These are phyloP conservation scores for Ensete glaucum DNA, from an alignment of 176 grass and related monocot genomes.

Conservation along the genomic window DNA sequence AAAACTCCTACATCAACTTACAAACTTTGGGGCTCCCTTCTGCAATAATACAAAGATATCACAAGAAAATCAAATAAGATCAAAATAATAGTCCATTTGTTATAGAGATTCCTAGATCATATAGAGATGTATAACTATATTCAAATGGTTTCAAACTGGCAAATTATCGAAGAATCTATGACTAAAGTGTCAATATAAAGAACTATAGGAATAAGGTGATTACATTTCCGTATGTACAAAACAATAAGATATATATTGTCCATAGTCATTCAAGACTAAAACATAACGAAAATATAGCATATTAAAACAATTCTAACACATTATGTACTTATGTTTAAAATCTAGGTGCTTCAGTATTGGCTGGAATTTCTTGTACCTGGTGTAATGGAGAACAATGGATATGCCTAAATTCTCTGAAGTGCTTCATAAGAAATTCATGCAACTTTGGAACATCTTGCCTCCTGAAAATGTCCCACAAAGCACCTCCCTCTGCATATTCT, in stretches of 20 bases:
- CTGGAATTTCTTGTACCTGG: background rate
- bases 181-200: background rate
- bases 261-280: background rate
- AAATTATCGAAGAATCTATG: background rate
- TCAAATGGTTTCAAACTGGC: background rate
- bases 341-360: background rate
- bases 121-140: background rate
- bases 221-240: background rate
- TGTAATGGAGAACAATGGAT: constrained; percentile 9
- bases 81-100: background rate
- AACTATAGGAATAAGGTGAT: background rate
- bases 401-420: constrained; percentile 15
- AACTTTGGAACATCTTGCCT: constrained; percentile 19
- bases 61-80: background rate
- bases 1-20: background rate
- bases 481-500: constrained; percentile 16
- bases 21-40: background rate
- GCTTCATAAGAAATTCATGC: constrained; percentile 14
- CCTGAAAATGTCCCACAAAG: constrained; percentile 28
- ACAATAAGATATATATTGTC: background rate
- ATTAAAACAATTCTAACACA: background rate
- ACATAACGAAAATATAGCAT: background rate
- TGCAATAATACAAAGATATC: background rate
- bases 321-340: background rate
- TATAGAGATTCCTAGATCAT: too few relatives aligned